Conservation (phyloP, 768 basidiomycete species). For the Imleria badia region DNA sequence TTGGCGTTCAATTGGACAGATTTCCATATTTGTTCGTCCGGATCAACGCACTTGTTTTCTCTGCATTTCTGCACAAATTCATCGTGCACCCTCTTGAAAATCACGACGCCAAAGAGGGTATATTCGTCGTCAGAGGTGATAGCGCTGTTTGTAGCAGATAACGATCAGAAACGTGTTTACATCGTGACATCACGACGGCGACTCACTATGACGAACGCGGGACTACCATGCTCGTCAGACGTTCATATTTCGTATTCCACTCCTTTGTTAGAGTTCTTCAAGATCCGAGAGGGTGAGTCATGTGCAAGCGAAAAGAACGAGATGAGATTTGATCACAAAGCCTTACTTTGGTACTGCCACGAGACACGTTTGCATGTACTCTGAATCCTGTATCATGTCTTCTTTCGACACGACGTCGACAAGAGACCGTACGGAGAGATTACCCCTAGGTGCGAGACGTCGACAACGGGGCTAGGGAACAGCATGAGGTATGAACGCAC, state of each 20-base stretch:
- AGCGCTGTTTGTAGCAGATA: constrained; percentile 42
- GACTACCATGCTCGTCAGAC: constrained; percentile 85
- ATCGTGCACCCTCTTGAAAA: constrained; percentile 90
- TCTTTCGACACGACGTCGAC: constrained; percentile 81
- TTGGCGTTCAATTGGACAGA: constrained; percentile 5
- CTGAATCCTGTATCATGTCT: constrained; percentile 84
- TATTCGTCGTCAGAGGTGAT: constrained; percentile 89
- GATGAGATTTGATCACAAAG: constrained; percentile 10
- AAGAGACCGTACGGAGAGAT: constrained; percentile 88
- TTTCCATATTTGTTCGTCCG: neutral
- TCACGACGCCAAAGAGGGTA: constrained; percentile 76
- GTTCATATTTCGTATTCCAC: constrained; percentile 89
- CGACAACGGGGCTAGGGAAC: constrained; percentile 3
- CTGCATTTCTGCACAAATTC: constrained; percentile 92
- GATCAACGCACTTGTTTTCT: constrained; percentile 78
- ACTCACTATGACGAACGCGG: constrained; percentile 86
- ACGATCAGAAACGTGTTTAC: constrained; percentile 23
- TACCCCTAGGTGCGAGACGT: constrained; percentile 58
- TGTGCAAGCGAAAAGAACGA: constrained; percentile 10
- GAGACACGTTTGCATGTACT: constrained; percentile 89
- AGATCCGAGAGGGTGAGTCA: constrained; percentile 18
- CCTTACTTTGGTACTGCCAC: constrained; percentile 93
- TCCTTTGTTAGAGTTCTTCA: constrained; percentile 76
- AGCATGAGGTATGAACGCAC: constrained; percentile 43
- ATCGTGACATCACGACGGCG: constrained; percentile 7